Percentiles rank a stretch among this genome's conserved stretches.
phyloP scores from a whole-genome alignment of 805 yeast genomes.

The Nakazawaea ernobii region DNA sequence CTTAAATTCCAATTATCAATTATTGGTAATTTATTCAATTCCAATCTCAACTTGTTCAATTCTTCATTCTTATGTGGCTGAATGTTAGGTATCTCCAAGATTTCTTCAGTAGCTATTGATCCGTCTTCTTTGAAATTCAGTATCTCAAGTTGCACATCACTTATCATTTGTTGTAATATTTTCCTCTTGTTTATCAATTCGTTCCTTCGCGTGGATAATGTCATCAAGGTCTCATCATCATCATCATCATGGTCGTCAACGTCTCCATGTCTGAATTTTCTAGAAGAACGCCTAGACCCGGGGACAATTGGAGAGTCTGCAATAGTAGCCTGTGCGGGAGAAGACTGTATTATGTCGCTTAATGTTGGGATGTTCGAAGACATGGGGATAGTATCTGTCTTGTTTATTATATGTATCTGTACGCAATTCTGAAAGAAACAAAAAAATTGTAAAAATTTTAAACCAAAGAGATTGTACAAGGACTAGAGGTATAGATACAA shows the following conservation, averaged over 20 bases:
- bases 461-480: too few relatives aligned
- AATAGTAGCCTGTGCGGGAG: not conserved
- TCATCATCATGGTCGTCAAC: not conserved
- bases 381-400: not conserved
- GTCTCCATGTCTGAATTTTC: not conserved
- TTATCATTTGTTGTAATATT: not conserved
- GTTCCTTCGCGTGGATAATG: conserved; percentile 1
- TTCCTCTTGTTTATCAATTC: conserved; percentile 1
- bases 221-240: conserved; percentile 1
- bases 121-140: not conserved
- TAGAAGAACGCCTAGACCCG: conserved; percentile 1
- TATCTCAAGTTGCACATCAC: not conserved
- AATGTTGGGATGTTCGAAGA: conserved; percentile 6
- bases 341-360: conserved; percentile 3
- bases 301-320: conserved; percentile 3
- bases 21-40: conserved; percentile 21
- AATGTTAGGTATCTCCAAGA: not conserved
- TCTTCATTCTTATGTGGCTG: not conserved
- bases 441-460: not conserved
- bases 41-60: conserved; percentile 3
- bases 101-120: not conserved
- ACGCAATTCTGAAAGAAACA: not conserved
- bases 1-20: conserved; percentile 20
- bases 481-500: not conserved
- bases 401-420: not conserved